Evolutionary conservation across 495 filamentous ascomycete genomes (phyloP).

Genomic region (Apodospora peruviana): DNA sequence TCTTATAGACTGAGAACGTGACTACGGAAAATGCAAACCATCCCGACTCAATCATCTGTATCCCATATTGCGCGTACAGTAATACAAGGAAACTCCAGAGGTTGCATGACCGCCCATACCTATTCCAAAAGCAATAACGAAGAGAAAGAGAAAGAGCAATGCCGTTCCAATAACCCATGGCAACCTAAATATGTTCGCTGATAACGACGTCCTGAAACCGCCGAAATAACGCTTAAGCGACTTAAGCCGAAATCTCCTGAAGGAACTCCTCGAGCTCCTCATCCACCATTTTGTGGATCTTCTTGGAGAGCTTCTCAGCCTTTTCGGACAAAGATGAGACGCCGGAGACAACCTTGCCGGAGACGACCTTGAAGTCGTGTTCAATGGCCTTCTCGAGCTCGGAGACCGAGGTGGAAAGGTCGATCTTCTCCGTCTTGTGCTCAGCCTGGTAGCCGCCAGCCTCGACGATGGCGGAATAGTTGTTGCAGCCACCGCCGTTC

Average conservation of each 20-base stretch:
- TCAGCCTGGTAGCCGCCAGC: conserved; percentile 54
- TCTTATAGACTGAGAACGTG: conserved; percentile 11
- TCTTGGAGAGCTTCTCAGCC: conserved; percentile 44
- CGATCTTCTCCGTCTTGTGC: conserved; percentile 24
- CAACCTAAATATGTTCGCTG: conserved; percentile 13
- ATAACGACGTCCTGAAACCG: conserved; percentile 2
- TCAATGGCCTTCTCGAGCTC: conserved; percentile 58
- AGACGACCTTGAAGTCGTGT: conserved; percentile 50
- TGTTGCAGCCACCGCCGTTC: conserved; percentile 93
- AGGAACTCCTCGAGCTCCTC: conserved; percentile 67
- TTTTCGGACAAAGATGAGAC: conserved; percentile 40
- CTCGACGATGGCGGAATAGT: conserved; percentile 80
- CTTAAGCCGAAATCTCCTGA: conserved; percentile 48
- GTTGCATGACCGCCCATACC: conserved; percentile 18
- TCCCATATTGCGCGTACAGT: conserved; percentile 32
- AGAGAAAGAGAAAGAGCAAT: conserved; percentile 5
- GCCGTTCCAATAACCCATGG: conserved; percentile 16
- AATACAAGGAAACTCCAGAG: conserved; percentile 29
- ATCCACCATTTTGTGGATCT: conserved; percentile 51
- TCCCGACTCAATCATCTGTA: conserved; percentile 10
- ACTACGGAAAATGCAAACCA: conserved; percentile 21
- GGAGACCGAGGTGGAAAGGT: conserved; percentile 26
- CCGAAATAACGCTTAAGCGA: no score
- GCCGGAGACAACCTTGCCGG: conserved; percentile 46
- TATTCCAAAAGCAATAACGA: conserved; percentile 18